phyloP scores from a whole-genome alignment of 768 basidiomycete genomes.

The Hypsizygus marmoreus region DNA sequence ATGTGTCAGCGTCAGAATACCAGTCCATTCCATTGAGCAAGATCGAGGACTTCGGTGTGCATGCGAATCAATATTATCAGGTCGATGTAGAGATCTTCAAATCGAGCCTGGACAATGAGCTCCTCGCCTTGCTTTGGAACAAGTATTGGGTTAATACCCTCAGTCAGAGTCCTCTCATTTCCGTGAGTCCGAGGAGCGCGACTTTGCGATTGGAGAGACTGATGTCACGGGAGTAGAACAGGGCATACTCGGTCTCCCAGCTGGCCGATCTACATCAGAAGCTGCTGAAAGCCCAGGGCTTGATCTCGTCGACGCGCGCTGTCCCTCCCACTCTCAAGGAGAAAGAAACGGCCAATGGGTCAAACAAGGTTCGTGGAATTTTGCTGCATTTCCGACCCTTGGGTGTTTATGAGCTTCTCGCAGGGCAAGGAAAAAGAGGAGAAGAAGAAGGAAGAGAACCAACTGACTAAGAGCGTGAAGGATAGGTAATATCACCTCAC shows the following conservation, averaged over 20 bases:
- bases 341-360: conserved; percentile 33
- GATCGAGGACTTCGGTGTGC: conserved; percentile 99
- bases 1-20: conserved; percentile 74
- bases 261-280: conserved; percentile 90
- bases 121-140: conserved; percentile 94
- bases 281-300: conserved; percentile 66
- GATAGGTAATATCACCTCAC: conserved; percentile 63
- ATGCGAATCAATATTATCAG: conserved; percentile 94
- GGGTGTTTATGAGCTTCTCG: background rate
- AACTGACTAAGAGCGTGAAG: conserved; percentile 85
- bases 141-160: conserved; percentile 99
- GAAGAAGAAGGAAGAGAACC: conserved; percentile 87
- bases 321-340: conserved; percentile 56
- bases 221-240: conserved; percentile 60
- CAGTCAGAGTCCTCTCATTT: conserved; percentile 89
- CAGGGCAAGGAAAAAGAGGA: conserved; percentile 59
- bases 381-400: background rate
- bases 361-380: conserved; percentile 43
- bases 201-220: background rate
- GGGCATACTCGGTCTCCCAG: conserved; percentile 91
- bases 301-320: conserved; percentile 61
- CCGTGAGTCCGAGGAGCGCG: conserved; percentile 49
- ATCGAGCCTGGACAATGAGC: conserved; percentile 80
- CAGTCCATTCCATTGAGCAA: conserved; percentile 96
- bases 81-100: conserved; percentile 97